Conservation (phyloP, 2,329 filamentous ascomycete genomes). For the Pseudopyricularia cyperi region DNA sequence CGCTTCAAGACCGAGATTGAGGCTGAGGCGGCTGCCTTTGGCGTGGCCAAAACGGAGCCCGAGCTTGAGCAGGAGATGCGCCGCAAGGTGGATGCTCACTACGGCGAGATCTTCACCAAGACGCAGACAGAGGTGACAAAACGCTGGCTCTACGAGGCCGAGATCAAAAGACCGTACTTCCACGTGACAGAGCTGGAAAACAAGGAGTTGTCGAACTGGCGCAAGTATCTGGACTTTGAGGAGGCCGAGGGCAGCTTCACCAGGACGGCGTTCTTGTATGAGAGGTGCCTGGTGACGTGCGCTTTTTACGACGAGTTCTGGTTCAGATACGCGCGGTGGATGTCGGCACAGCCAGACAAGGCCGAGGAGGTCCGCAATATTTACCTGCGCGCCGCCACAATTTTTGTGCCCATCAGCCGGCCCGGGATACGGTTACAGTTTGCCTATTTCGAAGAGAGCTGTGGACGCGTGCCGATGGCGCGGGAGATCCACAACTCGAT, state of each 20-base stretch:
- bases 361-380: constrained; percentile 86
- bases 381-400: constrained; percentile 71
- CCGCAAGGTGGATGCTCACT: constrained; percentile 63
- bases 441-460: constrained; percentile 87
- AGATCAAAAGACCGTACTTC: constrained; percentile 93
- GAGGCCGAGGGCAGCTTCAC: constrained; percentile 61
- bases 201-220: constrained; percentile 76
- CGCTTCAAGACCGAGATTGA: constrained; percentile 63
- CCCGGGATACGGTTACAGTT: constrained; percentile 80
- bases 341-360: constrained; percentile 67
- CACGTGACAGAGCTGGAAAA: constrained; percentile 89
- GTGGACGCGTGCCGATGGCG: constrained; percentile 62
- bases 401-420: constrained; percentile 77
- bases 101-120: constrained; percentile 66
- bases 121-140: constrained; percentile 84
- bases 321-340: constrained; percentile 95
- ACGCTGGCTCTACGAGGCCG: constrained; percentile 87
- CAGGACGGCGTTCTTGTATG: constrained; percentile 74
- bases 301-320: constrained; percentile 97
- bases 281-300: constrained; percentile 83
- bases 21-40: constrained; percentile 42
- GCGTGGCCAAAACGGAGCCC: constrained; percentile 45
- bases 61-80: constrained; percentile 79
- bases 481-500: constrained; percentile 77
- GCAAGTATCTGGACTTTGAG: constrained; percentile 93